These are phyloP conservation scores for Solanum hybrid DNA, from an alignment of 305 asterid genomes.

Conservation along the genomic window DNA sequence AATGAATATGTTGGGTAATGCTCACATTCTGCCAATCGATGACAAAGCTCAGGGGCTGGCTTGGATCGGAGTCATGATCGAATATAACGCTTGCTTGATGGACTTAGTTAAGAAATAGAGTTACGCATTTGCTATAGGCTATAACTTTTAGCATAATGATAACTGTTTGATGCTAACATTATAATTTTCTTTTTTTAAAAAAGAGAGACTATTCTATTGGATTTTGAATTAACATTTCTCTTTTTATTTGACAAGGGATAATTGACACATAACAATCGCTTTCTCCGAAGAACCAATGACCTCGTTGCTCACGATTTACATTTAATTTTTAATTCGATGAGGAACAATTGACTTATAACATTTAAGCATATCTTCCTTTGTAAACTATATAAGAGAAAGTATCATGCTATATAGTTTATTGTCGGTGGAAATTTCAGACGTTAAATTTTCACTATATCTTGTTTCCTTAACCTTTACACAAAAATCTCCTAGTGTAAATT, in stretches of 20 bases:
- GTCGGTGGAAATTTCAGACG: background rate
- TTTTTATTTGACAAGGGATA: background rate
- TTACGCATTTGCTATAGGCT: background rate
- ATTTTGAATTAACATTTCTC: background rate
- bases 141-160: no score
- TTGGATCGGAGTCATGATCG: background rate
- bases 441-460: background rate
- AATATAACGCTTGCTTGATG: background rate
- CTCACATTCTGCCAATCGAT: background rate
- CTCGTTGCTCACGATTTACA: background rate
- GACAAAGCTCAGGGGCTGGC: fast-evolving
- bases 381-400: background rate
- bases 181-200: fast-evolving
- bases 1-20: background rate
- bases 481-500: background rate
- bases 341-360: background rate
- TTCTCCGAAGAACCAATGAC: background rate
- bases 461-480: background rate
- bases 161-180: fast-evolving
- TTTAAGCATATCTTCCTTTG: background rate
- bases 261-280: background rate
- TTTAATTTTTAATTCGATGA: background rate
- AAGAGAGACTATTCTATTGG: no score
- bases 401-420: background rate
- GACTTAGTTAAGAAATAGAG: no score